These are phyloP conservation scores for Trypanosoma boissoni DNA, from an alignment of 208 protist genomes.

Conservation along the genomic window DNA sequence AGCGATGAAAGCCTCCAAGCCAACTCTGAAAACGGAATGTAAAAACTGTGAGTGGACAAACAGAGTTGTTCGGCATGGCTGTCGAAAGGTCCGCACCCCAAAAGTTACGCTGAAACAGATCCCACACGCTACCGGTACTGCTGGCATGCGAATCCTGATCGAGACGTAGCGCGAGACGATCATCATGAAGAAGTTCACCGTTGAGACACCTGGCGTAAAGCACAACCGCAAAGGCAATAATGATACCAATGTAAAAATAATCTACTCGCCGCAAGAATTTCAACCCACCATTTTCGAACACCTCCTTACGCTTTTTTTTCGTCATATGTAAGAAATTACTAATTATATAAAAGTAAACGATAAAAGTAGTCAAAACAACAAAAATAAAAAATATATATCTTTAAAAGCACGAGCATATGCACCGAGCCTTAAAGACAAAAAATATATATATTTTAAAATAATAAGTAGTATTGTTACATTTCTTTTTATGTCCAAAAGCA, in stretches of 20 bases:
- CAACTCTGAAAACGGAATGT: slow-evolving; percentile 64
- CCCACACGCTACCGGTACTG: slow-evolving; percentile 19
- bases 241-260: not conserved
- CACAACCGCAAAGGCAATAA: slow-evolving; percentile 21
- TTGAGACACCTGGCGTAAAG: slow-evolving; percentile 36
- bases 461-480: too few species aligned
- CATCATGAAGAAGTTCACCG: slow-evolving; percentile 60
- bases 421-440: too few species aligned
- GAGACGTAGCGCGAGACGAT: slow-evolving; percentile 51
- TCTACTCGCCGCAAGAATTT: not conserved
- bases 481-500: too few species aligned
- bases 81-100: slow-evolving; percentile 48
- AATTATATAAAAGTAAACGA: too few species aligned
- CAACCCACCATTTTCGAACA: too few species aligned
- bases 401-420: not conserved
- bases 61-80: slow-evolving; percentile 49
- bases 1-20: slow-evolving; percentile 53
- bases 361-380: too few species aligned
- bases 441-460: too few species aligned
- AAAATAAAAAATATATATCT: not conserved
- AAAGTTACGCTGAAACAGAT: slow-evolving; percentile 61
- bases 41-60: slow-evolving; percentile 55
- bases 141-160: slow-evolving; percentile 38
- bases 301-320: too few species aligned
- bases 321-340: too few species aligned